phyloP scores from a whole-genome alignment of 352 stramenopile genomes.

The Phytophthora pinifolia region DNA sequence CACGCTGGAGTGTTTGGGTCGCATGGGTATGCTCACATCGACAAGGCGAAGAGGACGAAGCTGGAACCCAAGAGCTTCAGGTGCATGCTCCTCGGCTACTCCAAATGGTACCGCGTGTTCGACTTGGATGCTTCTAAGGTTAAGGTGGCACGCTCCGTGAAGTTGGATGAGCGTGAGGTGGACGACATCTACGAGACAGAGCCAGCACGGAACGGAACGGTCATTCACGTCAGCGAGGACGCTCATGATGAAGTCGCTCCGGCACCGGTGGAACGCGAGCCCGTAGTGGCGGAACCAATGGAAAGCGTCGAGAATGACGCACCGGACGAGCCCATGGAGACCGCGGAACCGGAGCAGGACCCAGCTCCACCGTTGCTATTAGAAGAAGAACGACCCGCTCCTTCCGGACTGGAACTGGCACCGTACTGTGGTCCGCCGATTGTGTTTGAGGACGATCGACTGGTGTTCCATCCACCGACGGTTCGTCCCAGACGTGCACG shows the following conservation, averaged over 20 bases:
- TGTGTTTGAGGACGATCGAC: constrained; percentile 1
- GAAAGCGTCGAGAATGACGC: no score
- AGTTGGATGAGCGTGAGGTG: constrained; percentile 11
- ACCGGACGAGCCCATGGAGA: no score
- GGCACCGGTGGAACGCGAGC: neutral
- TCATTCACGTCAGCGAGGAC: neutral
- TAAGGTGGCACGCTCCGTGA: neutral
- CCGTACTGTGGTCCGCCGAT: neutral
- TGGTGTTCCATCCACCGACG: constrained; percentile 5
- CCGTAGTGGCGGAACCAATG: neutral
- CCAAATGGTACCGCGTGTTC: constrained; percentile 20
- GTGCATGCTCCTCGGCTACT: constrained; percentile 23
- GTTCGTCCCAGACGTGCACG: neutral
- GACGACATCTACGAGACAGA: constrained; percentile 4
- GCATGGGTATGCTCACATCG: constrained; percentile 21
- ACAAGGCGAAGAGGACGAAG: constrained; percentile 18
- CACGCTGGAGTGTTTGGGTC: constrained; percentile 20
- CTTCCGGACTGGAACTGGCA: neutral
- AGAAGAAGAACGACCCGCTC: no score
- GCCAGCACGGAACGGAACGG: neutral
- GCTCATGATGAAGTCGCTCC: neutral
- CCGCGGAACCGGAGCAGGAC: no score
- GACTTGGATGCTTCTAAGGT: constrained; percentile 9
- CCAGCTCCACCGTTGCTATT: no score
- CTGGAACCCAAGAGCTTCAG: constrained; percentile 20